phyloP scores from a whole-genome alignment of 2,329 filamentous ascomycete genomes.

The Lachnellula cervina region DNA sequence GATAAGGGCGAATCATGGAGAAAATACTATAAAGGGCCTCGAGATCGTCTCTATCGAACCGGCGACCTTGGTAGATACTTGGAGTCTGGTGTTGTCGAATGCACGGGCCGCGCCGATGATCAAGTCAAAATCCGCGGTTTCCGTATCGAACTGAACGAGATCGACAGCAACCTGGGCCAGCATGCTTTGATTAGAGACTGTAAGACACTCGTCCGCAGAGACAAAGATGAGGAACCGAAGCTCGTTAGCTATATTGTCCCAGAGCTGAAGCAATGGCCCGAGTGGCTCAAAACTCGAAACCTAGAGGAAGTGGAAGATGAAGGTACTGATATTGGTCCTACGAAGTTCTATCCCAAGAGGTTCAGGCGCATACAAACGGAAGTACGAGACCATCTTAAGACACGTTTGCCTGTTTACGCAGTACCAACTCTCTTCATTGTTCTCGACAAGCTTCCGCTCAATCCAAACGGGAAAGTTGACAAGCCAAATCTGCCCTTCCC shows the following conservation, averaged over 20 bases:
- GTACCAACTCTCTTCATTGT: conserved; percentile 71
- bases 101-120: conserved; percentile 74
- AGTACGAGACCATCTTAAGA: conserved; percentile 49
- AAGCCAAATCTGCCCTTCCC: conserved; percentile 76
- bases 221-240: conserved; percentile 78
- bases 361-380: not conserved
- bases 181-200: conserved; percentile 76
- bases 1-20: conserved; percentile 72
- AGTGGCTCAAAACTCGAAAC: conserved; percentile 49
- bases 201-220: conserved; percentile 77
- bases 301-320: conserved; percentile 39
- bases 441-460: conserved; percentile 69
- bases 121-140: conserved; percentile 97
- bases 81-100: conserved; percentile 64
- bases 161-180: conserved; percentile 75
- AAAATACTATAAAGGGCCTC: conserved; percentile 70
- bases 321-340: conserved; percentile 25
- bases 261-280: conserved; percentile 67
- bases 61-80: conserved; percentile 80
- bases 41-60: conserved; percentile 81
- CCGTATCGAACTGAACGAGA: conserved; percentile 90
- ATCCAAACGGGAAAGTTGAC: conserved; percentile 83
- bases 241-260: conserved; percentile 90
- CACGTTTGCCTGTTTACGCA: conserved; percentile 67
- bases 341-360: not conserved